Conservation (phyloP, 345 rosid genomes). For the Salix udensis region DNA sequence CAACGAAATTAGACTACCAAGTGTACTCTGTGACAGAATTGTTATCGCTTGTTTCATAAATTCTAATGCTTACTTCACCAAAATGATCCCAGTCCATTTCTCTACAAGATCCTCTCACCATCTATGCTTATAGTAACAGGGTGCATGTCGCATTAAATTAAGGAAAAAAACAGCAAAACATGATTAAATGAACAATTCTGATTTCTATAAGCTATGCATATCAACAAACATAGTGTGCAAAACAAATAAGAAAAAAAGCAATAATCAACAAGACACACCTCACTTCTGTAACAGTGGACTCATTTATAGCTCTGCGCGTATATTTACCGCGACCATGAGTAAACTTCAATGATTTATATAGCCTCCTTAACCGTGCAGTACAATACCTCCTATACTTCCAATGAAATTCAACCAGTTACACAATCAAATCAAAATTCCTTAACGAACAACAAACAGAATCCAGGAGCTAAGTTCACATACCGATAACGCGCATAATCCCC, state of each 20-base stretch:
- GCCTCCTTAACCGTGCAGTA: conserved; percentile 88
- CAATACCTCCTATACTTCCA: conserved; percentile 76
- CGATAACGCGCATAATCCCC: conserved; percentile 91
- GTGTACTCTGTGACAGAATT: neutral
- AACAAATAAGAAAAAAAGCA: neutral
- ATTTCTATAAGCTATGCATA: no score
- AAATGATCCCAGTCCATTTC: no score
- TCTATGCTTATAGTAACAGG: no score
- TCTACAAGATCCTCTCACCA: no score
- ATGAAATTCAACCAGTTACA: conserved; percentile 17
- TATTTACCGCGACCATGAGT: conserved; percentile 96
- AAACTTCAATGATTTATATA: conserved; percentile 86
- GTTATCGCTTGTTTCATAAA: no score
- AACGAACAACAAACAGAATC: neutral
- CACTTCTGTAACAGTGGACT: conserved; percentile 85
- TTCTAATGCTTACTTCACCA: no score
- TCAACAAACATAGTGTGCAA: neutral
- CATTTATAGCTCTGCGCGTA: conserved; percentile 58
- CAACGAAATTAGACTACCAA: neutral
- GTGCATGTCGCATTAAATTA: no score
- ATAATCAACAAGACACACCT: conserved; percentile 43
- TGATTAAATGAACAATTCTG: no score
- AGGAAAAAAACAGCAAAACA: no score
- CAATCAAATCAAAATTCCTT: neutral
- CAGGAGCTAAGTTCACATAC: conserved; percentile 24